phyloP scores from a whole-genome alignment of 495 filamentous ascomycete genomes.

The Podospora comata region DNA sequence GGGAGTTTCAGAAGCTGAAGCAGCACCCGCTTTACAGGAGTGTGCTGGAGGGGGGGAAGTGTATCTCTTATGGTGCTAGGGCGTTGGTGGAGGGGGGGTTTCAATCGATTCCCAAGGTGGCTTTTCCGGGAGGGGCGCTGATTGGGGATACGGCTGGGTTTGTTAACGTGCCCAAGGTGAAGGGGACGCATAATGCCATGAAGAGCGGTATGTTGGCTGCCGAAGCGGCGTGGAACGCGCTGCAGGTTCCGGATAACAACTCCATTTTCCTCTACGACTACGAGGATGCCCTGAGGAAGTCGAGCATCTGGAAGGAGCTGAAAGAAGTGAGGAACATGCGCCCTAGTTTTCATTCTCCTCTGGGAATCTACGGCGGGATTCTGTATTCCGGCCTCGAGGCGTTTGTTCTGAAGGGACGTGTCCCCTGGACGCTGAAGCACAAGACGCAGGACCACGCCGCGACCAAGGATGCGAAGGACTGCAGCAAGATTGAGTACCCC shows the following conservation, averaged over 20 bases:
- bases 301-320: constrained; percentile 89
- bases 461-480: constrained; percentile 77
- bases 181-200: constrained; percentile 98
- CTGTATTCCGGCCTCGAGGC: constrained; percentile 92
- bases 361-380: constrained; percentile 85
- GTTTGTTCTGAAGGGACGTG: constrained; percentile 76
- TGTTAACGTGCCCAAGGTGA: constrained; percentile 97
- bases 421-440: constrained; percentile 93
- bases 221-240: constrained; percentile 76
- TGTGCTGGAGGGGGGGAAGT: constrained; percentile 88
- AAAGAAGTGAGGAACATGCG: constrained; percentile 97
- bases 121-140: constrained; percentile 92
- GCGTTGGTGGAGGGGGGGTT: constrained; percentile 95
- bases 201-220: constrained; percentile 95
- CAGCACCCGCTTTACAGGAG: constrained; percentile 85
- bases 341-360: constrained; percentile 80
- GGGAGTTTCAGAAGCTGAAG: constrained; percentile 98
- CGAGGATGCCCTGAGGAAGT: constrained; percentile 83
- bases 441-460: constrained; percentile 66
- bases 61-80: constrained; percentile 93
- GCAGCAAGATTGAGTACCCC: constrained; percentile 86
- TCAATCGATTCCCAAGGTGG: constrained; percentile 94
- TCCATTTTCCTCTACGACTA: constrained; percentile 93
- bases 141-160: constrained; percentile 97
- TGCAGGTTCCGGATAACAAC: constrained; percentile 54